phyloP scores from a whole-genome alignment of 257 asterid genomes.

The Solanum sejunctum region DNA sequence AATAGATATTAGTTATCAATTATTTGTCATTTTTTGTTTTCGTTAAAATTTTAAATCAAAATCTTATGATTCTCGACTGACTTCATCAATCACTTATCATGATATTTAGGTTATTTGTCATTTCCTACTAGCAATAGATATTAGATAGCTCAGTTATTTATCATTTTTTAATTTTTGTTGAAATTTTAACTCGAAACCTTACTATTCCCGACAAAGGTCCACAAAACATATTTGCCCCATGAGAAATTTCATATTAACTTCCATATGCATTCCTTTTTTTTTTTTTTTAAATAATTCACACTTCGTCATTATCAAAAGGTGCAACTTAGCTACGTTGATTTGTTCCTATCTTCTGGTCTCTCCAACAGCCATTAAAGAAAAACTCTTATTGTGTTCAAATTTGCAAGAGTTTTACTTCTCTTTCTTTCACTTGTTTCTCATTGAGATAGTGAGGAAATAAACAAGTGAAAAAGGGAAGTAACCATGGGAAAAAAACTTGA shows the following conservation, averaged over 20 bases:
- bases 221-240: not conserved
- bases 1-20: no score
- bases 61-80: no score
- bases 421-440: not conserved
- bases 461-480: not conserved
- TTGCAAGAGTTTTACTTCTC: not conserved
- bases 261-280: not conserved
- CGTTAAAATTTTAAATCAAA: no score
- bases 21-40: no score
- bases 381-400: not conserved
- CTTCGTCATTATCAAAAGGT: slow-evolving; percentile 47
- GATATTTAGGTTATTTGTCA: no score
- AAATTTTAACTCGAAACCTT: not conserved
- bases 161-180: not conserved
- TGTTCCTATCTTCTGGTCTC: slow-evolving; percentile 9
- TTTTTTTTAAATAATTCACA: not conserved
- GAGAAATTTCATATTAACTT: not conserved
- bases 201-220: not conserved
- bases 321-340: slow-evolving; percentile 23
- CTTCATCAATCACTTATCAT: no score
- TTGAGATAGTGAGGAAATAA: not conserved
- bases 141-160: no score
- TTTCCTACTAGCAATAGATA: no score
- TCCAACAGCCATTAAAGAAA: not conserved
- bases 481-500: slow-evolving; percentile 70